phyloP scores from a whole-genome alignment of 441 rosid species.

The Populus tomentosa region DNA sequence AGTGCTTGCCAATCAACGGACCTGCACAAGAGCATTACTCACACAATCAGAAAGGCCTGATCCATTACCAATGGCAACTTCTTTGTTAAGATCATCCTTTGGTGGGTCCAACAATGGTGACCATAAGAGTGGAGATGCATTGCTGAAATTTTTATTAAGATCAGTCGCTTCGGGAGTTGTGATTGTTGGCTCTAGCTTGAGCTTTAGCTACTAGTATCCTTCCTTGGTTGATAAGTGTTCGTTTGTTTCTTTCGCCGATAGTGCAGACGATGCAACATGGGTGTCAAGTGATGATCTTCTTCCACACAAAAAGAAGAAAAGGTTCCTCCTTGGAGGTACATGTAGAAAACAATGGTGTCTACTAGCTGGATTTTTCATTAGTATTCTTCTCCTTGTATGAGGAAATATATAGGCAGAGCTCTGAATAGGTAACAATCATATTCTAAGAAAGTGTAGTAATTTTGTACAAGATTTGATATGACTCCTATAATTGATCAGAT shows the following conservation, averaged over 20 bases:
- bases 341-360: no score
- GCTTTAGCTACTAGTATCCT: slow-evolving; percentile 23
- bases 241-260: slow-evolving; percentile 29
- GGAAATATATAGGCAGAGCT: no score
- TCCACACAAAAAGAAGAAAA: slow-evolving; percentile 17
- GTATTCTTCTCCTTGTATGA: no score
- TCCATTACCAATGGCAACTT: background rate
- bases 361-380: no score
- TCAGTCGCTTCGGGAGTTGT: slow-evolving; percentile 26
- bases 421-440: no score
- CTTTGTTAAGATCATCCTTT: slow-evolving; percentile 8
- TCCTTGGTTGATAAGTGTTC: slow-evolving; percentile 10
- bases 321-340: slow-evolving; percentile 1
- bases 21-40: background rate
- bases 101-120: slow-evolving; percentile 10
- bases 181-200: slow-evolving; percentile 33
- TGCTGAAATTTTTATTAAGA: slow-evolving; percentile 13
- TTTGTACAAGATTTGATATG: no score
- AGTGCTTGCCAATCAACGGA: slow-evolving; percentile 4
- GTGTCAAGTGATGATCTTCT: slow-evolving; percentile 9
- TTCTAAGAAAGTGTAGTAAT: no score
- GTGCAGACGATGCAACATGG: slow-evolving; percentile 4
- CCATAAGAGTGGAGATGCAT: background rate
- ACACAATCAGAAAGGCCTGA: slow-evolving; percentile 1
- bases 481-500: no score